Conservation (phyloP, 352 stramenopile species). For the Thalassiosira hispida region DNA sequence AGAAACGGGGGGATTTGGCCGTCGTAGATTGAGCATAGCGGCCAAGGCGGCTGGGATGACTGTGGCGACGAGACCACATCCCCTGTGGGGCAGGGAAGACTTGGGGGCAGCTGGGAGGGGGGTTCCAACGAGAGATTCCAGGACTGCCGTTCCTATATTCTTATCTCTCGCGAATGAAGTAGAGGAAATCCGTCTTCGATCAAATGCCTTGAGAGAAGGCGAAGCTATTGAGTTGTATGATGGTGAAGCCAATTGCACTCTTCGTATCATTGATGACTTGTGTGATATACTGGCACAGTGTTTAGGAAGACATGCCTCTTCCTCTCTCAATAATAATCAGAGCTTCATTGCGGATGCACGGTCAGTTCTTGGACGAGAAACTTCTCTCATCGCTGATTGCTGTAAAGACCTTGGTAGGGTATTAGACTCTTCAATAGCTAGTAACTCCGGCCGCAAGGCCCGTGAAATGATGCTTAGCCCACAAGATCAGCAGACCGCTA, state of each 20-base stretch:
- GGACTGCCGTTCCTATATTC: constrained; percentile 38
- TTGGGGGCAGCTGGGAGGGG: constrained; percentile 10
- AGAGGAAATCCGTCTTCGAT: constrained; percentile 28
- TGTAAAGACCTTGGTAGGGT: constrained; percentile 42
- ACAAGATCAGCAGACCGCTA: constrained; percentile 68
- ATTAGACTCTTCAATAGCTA: constrained; percentile 43
- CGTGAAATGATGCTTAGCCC: constrained; percentile 59
- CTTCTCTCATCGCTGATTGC: constrained; percentile 43
- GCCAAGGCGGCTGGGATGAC: constrained; percentile 28
- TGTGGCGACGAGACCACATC: constrained; percentile 38
- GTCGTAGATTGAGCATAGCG: constrained; percentile 34
- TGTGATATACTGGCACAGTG: constrained; percentile 52
- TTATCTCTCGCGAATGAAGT: constrained; percentile 48
- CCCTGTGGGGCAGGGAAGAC: constrained; percentile 51
- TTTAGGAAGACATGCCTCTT: constrained; percentile 24
- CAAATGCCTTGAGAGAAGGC: constrained; percentile 22
- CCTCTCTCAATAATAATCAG: constrained; percentile 3
- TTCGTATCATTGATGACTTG: constrained; percentile 44
- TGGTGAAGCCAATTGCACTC: constrained; percentile 47
- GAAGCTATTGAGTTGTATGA: constrained; percentile 32
- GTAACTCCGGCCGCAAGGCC: constrained; percentile 51
- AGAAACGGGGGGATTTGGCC: constrained; percentile 37
- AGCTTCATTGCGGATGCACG: constrained; percentile 38
- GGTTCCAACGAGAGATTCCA: constrained; percentile 7
- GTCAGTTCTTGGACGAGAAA: constrained; percentile 50